Evolutionary conservation across 2,329 filamentous ascomycete species (phyloP), one percentile per base, ranked within the genome.

Genomic region (Penicillium sp.): DNA sequence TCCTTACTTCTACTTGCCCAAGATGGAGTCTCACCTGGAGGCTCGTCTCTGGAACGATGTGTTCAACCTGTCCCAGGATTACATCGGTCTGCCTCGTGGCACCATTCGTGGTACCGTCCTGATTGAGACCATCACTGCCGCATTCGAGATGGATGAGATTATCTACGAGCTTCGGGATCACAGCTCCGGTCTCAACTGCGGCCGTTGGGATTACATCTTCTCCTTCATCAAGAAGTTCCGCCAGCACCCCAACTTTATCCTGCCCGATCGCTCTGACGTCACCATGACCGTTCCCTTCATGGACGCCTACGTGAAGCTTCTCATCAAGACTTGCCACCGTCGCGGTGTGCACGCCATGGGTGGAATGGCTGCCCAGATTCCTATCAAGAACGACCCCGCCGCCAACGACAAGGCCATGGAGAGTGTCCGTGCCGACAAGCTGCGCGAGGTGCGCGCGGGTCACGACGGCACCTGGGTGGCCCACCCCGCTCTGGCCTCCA

Each of bases 101-200:
- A 97, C 91, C 51, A 96, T 97, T 76, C 89, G 94, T 66, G 94
- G 84, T 59, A 99, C 94, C 3, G 93, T 97, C 36, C 80, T 99
- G 66, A 97, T 99, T 70, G 94, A 99, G 84, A 97, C 94, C 53
- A 97, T 99, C 74, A 84, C 93, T 40, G 94, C 94, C 39, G 94
- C 93, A 14, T 99, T 99, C 70, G 94, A 99, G 82, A 99, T 99
- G 94, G 94, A 99, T 68, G 94, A 99, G 85, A 97, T 99, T 77
- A 97, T 99, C 78, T 99, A 97, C 76, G 94, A 97, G 80, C 87
- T 99, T 64, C 89, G 94, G 57, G 93, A 97, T 72, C 94, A 99
- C 81, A 93, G 88, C 74, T 89, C 93, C 7, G 94, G 94, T 44
- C 85, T 99, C 70, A 99, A 99, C 85, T 97, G 94, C 77, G 94